Evolutionary conservation across 345 rosid genomes (phyloP).

Genomic region (Citrus sp.): DNA sequence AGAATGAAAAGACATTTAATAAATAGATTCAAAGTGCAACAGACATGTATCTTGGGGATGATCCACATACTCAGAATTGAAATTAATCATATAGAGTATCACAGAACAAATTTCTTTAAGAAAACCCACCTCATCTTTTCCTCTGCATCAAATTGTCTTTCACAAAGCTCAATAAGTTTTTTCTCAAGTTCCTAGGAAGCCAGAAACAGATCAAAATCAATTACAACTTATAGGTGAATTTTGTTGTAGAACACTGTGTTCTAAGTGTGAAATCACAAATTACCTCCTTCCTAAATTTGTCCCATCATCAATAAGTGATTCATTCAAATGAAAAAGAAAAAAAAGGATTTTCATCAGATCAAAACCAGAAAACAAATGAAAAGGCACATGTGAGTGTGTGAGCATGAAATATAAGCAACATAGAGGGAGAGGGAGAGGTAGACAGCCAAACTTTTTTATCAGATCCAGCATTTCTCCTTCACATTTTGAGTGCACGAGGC

Average conservation of each 20-base stretch:
- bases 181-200: slow-evolving; percentile 23
- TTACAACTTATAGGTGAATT: not conserved
- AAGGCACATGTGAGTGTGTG: not conserved
- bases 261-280: not conserved
- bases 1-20: not conserved
- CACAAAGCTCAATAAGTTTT: slow-evolving; percentile 15
- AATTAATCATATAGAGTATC: not conserved
- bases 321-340: not conserved
- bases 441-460: slow-evolving; percentile 16
- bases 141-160: slow-evolving; percentile 1
- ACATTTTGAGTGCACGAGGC: slow-evolving; percentile 18
- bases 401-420: not conserved
- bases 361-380: not conserved
- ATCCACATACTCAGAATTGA: not conserved
- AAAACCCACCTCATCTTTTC: slow-evolving; percentile 22
- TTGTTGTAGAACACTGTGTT: not conserved
- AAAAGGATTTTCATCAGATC: not conserved
- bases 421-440: not conserved
- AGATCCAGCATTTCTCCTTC: slow-evolving; percentile 29
- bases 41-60: too few species aligned
- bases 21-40: not conserved
- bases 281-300: slow-evolving; percentile 30
- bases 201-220: not conserved
- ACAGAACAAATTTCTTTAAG: not conserved
- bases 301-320: slow-evolving; percentile 4